phyloP scores from a whole-genome alignment of 768 basidiomycete genomes.

The Mycena capillaripes region DNA sequence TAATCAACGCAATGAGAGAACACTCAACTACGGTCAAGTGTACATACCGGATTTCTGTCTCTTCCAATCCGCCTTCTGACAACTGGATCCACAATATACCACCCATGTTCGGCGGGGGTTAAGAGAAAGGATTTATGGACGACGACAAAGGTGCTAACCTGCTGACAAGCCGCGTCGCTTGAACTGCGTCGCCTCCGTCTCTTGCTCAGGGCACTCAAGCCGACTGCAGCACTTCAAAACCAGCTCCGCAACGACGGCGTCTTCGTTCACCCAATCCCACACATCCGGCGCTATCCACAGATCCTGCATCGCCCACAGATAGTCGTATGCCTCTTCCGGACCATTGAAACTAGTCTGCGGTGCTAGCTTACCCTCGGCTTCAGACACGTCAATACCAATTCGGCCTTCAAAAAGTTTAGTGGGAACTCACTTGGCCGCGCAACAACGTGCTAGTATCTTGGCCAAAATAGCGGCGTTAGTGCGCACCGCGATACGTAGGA shows the following conservation, averaged over 20 bases:
- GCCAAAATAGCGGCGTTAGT: conserved; percentile 44
- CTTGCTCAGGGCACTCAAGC: conserved; percentile 39
- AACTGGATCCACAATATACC: conserved; percentile 45
- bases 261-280: conserved; percentile 32
- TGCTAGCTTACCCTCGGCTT: conserved; percentile 35
- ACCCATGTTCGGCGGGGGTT: conserved; percentile 27
- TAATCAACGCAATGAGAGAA: conserved; percentile 3
- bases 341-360: conserved; percentile 34
- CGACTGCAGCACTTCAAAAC: conserved; percentile 44
- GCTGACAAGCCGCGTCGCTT: conserved; percentile 43
- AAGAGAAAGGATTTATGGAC: not conserved
- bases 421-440: conserved; percentile 41
- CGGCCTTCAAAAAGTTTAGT: too few species aligned
- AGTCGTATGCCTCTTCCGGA: conserved; percentile 50
- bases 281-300: conserved; percentile 46
- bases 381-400: not conserved
- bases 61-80: conserved; percentile 49
- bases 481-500: conserved; percentile 43
- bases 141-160: not conserved
- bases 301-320: conserved; percentile 48
- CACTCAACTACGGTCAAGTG: not conserved
- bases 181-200: conserved; percentile 43
- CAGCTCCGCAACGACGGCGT: conserved; percentile 31
- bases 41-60: conserved; percentile 39
- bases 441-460: conserved; percentile 47